phyloP scores from a whole-genome alignment of 495 filamentous ascomycete genomes.

The Parachaetomium inaequale region DNA sequence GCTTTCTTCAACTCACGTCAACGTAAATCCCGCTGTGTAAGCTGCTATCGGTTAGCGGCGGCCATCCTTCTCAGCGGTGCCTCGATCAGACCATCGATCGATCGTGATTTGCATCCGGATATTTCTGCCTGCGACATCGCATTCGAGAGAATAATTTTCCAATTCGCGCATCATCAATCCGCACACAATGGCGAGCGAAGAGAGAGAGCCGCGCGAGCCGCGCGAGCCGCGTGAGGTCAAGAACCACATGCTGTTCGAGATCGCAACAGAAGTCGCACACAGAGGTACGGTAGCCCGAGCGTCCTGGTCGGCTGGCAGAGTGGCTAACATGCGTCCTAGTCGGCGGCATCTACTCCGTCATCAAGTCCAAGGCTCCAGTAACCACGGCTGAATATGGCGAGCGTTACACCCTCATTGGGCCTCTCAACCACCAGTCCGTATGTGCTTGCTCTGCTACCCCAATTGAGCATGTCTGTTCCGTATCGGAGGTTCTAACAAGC shows the following conservation, averaged over 20 bases:
- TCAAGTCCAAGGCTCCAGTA: constrained; percentile 97
- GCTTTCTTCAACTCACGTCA: not conserved
- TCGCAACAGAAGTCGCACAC: constrained; percentile 96
- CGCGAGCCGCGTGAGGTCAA: constrained; percentile 46
- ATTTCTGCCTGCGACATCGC: constrained; percentile 3
- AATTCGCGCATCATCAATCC: not conserved
- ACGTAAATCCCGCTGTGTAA: not conserved
- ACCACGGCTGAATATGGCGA: constrained; percentile 98
- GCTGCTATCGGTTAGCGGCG: not conserved
- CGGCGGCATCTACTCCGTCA: constrained; percentile 96
- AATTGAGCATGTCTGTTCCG: not conserved
- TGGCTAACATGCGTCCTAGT: constrained; percentile 50
- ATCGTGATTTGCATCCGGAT: not conserved
- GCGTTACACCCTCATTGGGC: constrained; percentile 91
- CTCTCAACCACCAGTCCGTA: constrained; percentile 85
- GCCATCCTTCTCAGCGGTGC: not conserved
- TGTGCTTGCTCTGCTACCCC: constrained; percentile 28
- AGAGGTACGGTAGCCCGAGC: constrained; percentile 57
- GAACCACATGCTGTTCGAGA: constrained; percentile 72
- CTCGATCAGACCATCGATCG: not conserved
- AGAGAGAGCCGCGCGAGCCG: no score
- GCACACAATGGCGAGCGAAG: constrained; percentile 33
- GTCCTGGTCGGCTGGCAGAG: not conserved
- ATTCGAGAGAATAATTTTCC: not conserved
- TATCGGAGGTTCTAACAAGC: constrained; percentile 1